Evolutionary conservation across 169 alveolate species (phyloP), one percentile per base, ranked within the genome.

Genomic region (Eimeria nieschulzi): DNA sequence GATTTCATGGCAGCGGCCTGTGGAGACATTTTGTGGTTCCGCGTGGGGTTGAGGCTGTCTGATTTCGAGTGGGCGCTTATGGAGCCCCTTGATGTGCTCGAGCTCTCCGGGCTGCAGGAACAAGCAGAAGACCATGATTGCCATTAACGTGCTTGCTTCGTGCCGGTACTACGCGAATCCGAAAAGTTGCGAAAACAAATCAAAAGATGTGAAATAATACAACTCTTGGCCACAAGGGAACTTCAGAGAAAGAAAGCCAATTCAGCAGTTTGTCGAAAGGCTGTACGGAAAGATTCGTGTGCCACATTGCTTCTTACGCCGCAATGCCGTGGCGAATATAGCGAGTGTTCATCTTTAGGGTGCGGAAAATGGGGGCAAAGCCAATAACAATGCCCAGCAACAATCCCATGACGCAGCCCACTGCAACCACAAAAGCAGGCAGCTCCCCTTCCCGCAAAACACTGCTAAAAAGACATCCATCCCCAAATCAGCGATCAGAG

Each of bases 381-480:
- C 90, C 90, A 53, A 61, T 56, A 9, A 82, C 90, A 39, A 82
- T 82, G 25, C 90, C 90, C 25, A 53, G 56, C 17, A 82, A 75
- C 46, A 82, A n/a, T 21, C 90, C 90, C 23, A 61, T 9, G 23
- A 82, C 59, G 46, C 51, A 26, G 13, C 90, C 90, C 25, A 82
- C 90, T 82, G 90, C 73, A 79, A 19, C 68, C 23, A 59, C 15
- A 2, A 59, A 12, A 19, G 68, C 68, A 59, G 0, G 0, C 68
- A 19, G n/a, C 5, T 15, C 68, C 68, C 23, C 15, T 15, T 15
- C 5, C 5, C n/a, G 68, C 68, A 59, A 59, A 19, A 59, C 68
- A 19, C 5, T 15, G 68, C 5, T 2, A 12, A 2, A 59, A 19
- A 59, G 68, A 5, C 68, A 15, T 59, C 68, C 68, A 59, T 19